A percentile compares a stretch with the other conserved stretches of the same genome.
Evolutionary conservation across 2,329 filamentous ascomycete genomes (phyloP).

Genomic region (Nemania bipapillata): DNA sequence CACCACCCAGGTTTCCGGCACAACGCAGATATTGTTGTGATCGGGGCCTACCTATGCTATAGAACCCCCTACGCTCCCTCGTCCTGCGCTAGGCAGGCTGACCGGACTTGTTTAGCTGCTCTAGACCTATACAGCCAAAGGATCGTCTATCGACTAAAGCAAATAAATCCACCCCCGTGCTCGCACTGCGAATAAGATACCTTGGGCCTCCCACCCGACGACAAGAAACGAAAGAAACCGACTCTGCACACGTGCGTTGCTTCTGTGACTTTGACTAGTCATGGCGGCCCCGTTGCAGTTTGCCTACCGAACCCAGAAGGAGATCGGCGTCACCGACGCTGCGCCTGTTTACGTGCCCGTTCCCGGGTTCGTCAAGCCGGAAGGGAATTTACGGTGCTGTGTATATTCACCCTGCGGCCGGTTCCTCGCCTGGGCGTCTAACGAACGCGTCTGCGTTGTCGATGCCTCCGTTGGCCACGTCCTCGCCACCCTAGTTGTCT

Average conservation of each 20-base stretch:
- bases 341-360: conserved; percentile 87
- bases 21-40: not conserved
- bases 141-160: conserved; percentile 19
- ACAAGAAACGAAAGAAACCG: conserved; percentile 45
- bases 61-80: not conserved
- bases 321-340: conserved; percentile 92
- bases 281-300: conserved; percentile 95
- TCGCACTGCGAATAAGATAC: conserved; percentile 35
- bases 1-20: not conserved
- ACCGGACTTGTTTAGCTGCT: conserved; percentile 17
- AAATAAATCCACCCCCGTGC: conserved; percentile 1
- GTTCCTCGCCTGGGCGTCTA: conserved; percentile 94
- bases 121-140: conserved; percentile 12
- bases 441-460: conserved; percentile 84
- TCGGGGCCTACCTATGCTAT: not conserved
- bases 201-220: conserved; percentile 31
- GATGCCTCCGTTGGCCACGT: conserved; percentile 81
- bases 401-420: conserved; percentile 94
- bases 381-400: conserved; percentile 94
- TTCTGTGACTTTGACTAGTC: conserved; percentile 88
- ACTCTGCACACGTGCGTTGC: conserved; percentile 39
- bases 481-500: conserved; percentile 77
- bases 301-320: conserved; percentile 96
- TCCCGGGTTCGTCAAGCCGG: conserved; percentile 83
- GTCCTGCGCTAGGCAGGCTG: conserved; percentile 8